Evolutionary conservation across 2,329 filamentous ascomycete species (phyloP).

Genomic region (Phialocephala subalpina): DNA sequence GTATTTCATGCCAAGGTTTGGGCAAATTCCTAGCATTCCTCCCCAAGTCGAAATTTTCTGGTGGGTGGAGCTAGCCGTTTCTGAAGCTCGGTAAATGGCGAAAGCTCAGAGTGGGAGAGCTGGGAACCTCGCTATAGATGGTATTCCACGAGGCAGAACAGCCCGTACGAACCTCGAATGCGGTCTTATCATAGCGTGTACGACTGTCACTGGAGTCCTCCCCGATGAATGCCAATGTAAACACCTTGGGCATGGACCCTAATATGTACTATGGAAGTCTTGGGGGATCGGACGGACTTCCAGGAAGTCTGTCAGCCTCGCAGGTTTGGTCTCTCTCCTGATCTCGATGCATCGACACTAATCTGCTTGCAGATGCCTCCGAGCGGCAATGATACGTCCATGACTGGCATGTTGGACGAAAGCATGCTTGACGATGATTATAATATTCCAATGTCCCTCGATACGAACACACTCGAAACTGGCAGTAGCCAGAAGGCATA

Average conservation of each 20-base stretch:
- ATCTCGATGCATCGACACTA: conserved; percentile 15
- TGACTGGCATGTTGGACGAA: conserved; percentile 53
- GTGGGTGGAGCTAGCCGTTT: background rate
- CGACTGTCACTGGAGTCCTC: conserved; percentile 35
- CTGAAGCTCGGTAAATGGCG: background rate
- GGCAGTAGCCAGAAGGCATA: conserved; percentile 38
- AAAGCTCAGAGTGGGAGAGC: conserved; percentile 6
- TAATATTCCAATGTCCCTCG: conserved; percentile 54
- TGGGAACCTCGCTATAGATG: background rate
- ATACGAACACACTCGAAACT: conserved; percentile 43
- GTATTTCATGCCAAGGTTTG: no score
- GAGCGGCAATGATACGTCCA: conserved; percentile 40
- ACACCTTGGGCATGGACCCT: conserved; percentile 37
- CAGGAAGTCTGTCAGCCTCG: conserved; percentile 37
- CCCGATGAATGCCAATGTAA: conserved; percentile 31
- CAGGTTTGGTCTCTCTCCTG: conserved; percentile 34
- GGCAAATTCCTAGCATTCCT: no score
- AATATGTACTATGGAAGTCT: conserved; percentile 37
- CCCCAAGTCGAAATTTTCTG: background rate
- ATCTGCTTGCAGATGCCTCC: conserved; percentile 23
- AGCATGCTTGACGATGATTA: conserved; percentile 49
- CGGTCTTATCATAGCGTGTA: conserved; percentile 18
- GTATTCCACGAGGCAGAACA: conserved; percentile 21
- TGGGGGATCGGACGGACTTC: conserved; percentile 32
- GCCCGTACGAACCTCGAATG: conserved; percentile 28